Percentiles rank a stretch among this genome's conserved stretches.
phyloP scores from a whole-genome alignment of 805 yeast species.

The Starmerella geochares region DNA sequence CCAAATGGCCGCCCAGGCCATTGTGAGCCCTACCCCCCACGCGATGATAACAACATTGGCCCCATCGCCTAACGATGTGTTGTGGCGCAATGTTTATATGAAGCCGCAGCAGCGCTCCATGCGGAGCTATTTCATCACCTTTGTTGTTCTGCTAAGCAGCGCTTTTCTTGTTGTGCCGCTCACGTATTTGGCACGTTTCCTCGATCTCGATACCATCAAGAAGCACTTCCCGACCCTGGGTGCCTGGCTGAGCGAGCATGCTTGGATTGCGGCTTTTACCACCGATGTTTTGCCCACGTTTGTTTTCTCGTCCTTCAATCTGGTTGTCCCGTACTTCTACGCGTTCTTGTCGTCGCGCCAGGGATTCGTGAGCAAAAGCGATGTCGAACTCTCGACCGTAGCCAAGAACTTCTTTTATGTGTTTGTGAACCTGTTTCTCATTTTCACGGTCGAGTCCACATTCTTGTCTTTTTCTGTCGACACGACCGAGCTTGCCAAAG shows the following conservation, averaged over 20 bases:
- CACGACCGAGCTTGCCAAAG: constrained; percentile 57
- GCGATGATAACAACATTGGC: constrained; percentile 74
- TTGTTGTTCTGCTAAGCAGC: constrained; percentile 57
- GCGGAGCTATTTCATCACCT: constrained; percentile 54
- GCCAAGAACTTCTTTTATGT: constrained; percentile 90
- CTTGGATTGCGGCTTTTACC: constrained; percentile 66
- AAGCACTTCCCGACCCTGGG: constrained; percentile 80
- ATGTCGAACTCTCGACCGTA: constrained; percentile 80
- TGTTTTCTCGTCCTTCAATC: constrained; percentile 74
- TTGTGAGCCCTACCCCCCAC: constrained; percentile 78
- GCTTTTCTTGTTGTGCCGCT: constrained; percentile 74
- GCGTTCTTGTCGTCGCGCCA: constrained; percentile 74
- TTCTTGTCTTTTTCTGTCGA: constrained; percentile 77
- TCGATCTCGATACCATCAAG: constrained; percentile 67
- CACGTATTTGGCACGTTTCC: constrained; percentile 68
- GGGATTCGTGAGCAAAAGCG: constrained; percentile 85
- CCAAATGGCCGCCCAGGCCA: constrained; percentile 93
- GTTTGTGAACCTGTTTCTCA: constrained; percentile 85
- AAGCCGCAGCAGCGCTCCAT: constrained; percentile 61
- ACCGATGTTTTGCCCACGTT: constrained; percentile 88
- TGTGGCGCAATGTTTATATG: constrained; percentile 83
- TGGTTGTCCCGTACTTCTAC: constrained; percentile 73
- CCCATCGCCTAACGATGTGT: constrained; percentile 91
- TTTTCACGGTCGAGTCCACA: constrained; percentile 79
- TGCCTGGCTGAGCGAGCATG: constrained; percentile 47